These are phyloP conservation scores for Canna indica DNA, from an alignment of 176 grass and related monocot species.

Conservation along the genomic window DNA sequence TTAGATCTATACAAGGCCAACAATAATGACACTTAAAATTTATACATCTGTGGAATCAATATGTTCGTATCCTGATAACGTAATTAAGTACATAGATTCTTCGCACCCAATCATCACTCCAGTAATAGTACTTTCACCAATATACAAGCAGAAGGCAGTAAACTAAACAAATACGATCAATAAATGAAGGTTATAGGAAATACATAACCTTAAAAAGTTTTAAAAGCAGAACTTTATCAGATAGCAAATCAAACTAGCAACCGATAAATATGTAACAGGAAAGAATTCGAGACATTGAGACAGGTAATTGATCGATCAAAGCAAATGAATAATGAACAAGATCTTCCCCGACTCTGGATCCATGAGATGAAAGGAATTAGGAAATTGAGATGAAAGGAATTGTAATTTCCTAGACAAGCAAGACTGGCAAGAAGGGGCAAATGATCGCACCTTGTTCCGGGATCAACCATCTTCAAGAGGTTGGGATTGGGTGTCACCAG, in stretches of 20 bases:
- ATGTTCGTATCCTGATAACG: background rate
- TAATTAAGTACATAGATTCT: background rate
- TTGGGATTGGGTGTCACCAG: conserved; percentile 43
- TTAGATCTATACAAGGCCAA: background rate
- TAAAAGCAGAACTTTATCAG: background rate
- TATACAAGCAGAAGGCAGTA: background rate
- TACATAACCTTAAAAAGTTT: background rate
- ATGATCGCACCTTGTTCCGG: conserved; percentile 63
- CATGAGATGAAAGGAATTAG: background rate
- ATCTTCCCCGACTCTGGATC: background rate
- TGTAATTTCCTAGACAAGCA: background rate
- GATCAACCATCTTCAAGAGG: conserved; percentile 79
- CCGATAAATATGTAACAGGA: background rate
- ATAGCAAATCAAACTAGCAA: background rate
- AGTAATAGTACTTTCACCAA: background rate
- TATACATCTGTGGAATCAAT: too few species aligned
- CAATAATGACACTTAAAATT: background rate
- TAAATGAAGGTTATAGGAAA: background rate
- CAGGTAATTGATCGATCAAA: background rate
- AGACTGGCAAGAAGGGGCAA: background rate
- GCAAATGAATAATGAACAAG: background rate
- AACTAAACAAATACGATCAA: too few species aligned
- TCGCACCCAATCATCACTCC: background rate
- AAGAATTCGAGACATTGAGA: background rate
- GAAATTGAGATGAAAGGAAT: too few species aligned